Evolutionary conservation across 2,329 filamentous ascomycete genomes (phyloP), one percentile per base, ranked within the genome.

Genomic region (Sporothrix phasma): DNA sequence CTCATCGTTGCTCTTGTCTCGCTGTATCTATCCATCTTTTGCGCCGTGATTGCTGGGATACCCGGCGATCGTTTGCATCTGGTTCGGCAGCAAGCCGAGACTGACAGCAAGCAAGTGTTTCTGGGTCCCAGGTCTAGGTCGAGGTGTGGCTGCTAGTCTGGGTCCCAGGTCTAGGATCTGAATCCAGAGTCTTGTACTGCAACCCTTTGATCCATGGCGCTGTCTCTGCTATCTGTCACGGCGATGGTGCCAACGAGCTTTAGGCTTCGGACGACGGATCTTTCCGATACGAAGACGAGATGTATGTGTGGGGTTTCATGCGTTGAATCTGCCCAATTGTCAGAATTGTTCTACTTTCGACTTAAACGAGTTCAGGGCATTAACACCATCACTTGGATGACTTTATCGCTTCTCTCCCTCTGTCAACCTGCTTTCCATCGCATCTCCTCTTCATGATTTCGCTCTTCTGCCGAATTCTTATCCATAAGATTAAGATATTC

Each of bases 11-110:
- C 24, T 39, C 17, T 34, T 39, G 51, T 49, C 39, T 34, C n/a
- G 2, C 26, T 46, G 39, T 10, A 46, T 61, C 58, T 47, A 46
- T 29, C 56, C 37, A 46, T 37, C 22, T 7, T 26, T 19, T 51
- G 13, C 29, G 41, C 13, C 6, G 31, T n/a, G 31, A 49, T 51
- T 61, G n/a, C 59, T 31, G 56, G 59, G 29, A 39, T 19, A 19
- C 47, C 46, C 60, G 24, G 46, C 46, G 60, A 53, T 62, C 60
- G 10, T 15, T 49, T 37, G 22, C 22, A 19, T 53, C 24, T 62
- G 60, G 60, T 22, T 62, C 60, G 60, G 60, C 47, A 62, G 17
- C 34, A 41, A 62, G 34, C 60, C 60, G 60, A 62, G 31, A 53
- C 29, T 62, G 60, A 53, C 60, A 62, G 22, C 8, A 29, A 8